These are phyloP conservation scores for Amauroascus niger DNA, from an alignment of 2,329 filamentous ascomycete species.

Conservation along the genomic window DNA sequence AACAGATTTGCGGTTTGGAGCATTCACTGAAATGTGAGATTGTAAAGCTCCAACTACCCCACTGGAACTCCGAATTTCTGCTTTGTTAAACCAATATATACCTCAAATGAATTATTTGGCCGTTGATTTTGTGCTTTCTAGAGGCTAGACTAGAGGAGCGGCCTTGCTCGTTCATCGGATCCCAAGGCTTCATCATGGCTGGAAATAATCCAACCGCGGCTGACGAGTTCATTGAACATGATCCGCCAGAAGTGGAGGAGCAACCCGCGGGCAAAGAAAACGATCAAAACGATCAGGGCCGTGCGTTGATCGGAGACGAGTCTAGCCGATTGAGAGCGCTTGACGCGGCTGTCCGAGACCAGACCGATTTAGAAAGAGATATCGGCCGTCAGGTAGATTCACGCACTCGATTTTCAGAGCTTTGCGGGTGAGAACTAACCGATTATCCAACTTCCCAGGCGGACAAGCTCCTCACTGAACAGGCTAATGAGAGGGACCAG, in stretches of 20 bases:
- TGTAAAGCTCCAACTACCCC: background rate
- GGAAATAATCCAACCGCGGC: background rate
- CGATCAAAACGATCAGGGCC: background rate
- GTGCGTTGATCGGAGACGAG: slow-evolving; percentile 39
- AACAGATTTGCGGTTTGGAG: background rate
- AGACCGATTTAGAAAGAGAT: slow-evolving; percentile 83
- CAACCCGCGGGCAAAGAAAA: background rate
- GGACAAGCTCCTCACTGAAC: slow-evolving; percentile 50
- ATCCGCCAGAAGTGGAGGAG: background rate
- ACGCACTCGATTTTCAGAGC: background rate
- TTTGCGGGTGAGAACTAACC: background rate
- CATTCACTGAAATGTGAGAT: background rate
- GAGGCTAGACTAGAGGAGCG: background rate
- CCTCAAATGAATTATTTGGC: background rate
- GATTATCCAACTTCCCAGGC: slow-evolving; percentile 32
- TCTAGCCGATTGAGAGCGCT: slow-evolving; percentile 52
- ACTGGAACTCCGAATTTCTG: background rate
- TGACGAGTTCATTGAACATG: background rate
- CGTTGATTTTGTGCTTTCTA: background rate
- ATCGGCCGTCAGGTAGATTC: slow-evolving; percentile 55
- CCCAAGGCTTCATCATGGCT: background rate
- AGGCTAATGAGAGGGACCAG: slow-evolving; percentile 54
- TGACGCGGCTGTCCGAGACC: slow-evolving; percentile 64
- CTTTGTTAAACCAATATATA: background rate
- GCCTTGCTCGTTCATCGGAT: background rate